A percentile compares a stretch with the other conserved stretches of the same genome.
Conservation (phyloP, 208 protist genomes). For the Acanthamoeba castellanii region DNA sequence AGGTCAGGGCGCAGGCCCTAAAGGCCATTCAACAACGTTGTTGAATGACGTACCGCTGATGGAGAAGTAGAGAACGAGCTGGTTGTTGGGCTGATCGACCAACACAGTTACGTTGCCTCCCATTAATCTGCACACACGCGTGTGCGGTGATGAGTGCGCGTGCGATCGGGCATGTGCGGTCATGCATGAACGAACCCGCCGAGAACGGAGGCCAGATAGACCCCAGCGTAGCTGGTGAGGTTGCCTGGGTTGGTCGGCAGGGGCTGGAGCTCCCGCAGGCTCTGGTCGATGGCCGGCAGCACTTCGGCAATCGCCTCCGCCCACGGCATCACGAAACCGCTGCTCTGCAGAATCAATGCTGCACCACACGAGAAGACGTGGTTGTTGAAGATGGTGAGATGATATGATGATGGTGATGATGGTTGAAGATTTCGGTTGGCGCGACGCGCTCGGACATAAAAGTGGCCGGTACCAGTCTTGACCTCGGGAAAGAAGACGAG, state of each 20-base stretch:
- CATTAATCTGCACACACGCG: background rate
- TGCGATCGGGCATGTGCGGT: background rate
- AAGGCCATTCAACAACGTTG: background rate
- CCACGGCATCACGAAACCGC: background rate
- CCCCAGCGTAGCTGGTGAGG: background rate
- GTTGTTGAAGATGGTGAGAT: too few relatives aligned
- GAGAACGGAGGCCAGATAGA: background rate
- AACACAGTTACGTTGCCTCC: background rate
- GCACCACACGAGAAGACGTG: background rate
- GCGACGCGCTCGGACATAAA: too few relatives aligned
- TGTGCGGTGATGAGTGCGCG: background rate
- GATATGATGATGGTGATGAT: too few relatives aligned
- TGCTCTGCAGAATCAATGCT: background rate
- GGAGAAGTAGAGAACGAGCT: background rate
- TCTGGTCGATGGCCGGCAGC: background rate
- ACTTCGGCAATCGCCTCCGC: background rate
- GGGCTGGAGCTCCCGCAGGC: constrained; percentile 11
- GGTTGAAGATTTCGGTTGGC: too few relatives aligned
- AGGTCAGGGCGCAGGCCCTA: background rate
- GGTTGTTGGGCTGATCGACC: background rate
- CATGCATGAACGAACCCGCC: background rate
- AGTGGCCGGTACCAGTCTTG: background rate
- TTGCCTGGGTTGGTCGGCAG: constrained; percentile 9
- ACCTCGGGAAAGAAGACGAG: background rate
- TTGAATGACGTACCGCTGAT: background rate